phyloP scores from a whole-genome alignment of 306 rosid species.

The Heteromeles arbutifolia region DNA sequence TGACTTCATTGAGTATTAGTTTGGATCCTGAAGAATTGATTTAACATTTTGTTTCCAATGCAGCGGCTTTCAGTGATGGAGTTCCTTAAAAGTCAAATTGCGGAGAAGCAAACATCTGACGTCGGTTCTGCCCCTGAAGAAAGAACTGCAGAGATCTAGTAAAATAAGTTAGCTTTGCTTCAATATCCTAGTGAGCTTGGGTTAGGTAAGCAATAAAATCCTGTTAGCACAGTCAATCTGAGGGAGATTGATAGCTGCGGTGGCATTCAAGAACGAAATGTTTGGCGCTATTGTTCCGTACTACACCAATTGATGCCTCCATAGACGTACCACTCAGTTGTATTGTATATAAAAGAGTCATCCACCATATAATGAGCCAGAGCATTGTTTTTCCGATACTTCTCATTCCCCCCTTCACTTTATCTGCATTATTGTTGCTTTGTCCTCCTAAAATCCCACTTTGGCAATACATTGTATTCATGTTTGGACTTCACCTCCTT shows the following conservation, averaged over 20 bases:
- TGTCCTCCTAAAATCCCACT: too few relatives aligned
- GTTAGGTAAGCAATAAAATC: background rate
- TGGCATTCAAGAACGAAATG: background rate
- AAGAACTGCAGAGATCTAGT: background rate
- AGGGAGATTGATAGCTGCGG: background rate
- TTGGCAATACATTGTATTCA: too few relatives aligned
- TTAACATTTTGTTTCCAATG: background rate
- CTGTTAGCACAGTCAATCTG: background rate
- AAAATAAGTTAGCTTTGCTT: background rate
- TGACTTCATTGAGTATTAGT: background rate
- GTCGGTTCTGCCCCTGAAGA: background rate
- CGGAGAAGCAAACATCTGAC: slow-evolving; percentile 39
- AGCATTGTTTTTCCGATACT: background rate
- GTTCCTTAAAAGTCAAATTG: slow-evolving; percentile 59
- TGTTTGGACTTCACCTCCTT: slow-evolving; percentile 4
- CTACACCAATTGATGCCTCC: background rate
- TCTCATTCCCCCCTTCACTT: background rate
- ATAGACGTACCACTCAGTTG: background rate
- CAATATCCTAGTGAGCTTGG: background rate
- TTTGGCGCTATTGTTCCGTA: background rate
- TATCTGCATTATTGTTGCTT: background rate
- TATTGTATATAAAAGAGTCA: slow-evolving; percentile 14
- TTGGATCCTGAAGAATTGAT: background rate
- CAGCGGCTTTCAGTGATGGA: slow-evolving; percentile 73
- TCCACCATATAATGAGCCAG: background rate